Evolutionary conservation across 1,139 yeast species (phyloP).

Genomic region (Hemisphaericaspora lyxosophila): DNA sequence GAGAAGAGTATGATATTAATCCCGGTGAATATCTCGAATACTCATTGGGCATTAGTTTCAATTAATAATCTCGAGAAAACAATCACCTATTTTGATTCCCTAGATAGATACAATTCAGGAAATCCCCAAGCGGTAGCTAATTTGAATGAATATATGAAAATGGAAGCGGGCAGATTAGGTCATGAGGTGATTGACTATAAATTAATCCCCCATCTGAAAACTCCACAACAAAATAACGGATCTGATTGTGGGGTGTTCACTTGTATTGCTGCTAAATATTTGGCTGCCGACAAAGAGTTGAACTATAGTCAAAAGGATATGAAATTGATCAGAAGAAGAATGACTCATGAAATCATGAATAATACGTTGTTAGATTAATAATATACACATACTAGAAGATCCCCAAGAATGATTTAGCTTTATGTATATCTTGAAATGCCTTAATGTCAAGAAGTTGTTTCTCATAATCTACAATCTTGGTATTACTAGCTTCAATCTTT

Average conservation of each 20-base stretch:
- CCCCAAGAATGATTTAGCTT: constrained; percentile 9
- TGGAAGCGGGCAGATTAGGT: constrained; percentile 52
- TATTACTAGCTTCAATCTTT: constrained; percentile 61
- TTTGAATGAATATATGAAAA: constrained; percentile 58
- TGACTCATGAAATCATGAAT: constrained; percentile 54
- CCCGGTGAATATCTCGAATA: constrained; percentile 78
- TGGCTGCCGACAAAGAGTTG: constrained; percentile 50
- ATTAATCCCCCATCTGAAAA: constrained; percentile 36
- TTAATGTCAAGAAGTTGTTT: constrained; percentile 14
- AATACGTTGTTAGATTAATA: constrained; percentile 18
- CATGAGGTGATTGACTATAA: constrained; percentile 34
- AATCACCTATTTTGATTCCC: constrained; percentile 77
- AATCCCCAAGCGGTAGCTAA: constrained; percentile 55
- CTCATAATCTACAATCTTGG: constrained; percentile 46
- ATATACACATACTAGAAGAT: constrained; percentile 5
- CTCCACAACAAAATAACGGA: constrained; percentile 90
- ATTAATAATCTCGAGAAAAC: constrained; percentile 60
- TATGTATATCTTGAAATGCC: constrained; percentile 2
- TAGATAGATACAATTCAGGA: constrained; percentile 47
- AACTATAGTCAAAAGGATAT: constrained; percentile 70
- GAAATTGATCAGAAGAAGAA: constrained; percentile 62
- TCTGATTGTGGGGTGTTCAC: constrained; percentile 95
- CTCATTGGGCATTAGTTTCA: constrained; percentile 93
- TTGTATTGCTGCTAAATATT: constrained; percentile 70
- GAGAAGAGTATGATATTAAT: constrained; percentile 66